These are phyloP conservation scores for Neoascochyta sp. DNA, from an alignment of 2,329 filamentous ascomycete species.

Conservation along the genomic window DNA sequence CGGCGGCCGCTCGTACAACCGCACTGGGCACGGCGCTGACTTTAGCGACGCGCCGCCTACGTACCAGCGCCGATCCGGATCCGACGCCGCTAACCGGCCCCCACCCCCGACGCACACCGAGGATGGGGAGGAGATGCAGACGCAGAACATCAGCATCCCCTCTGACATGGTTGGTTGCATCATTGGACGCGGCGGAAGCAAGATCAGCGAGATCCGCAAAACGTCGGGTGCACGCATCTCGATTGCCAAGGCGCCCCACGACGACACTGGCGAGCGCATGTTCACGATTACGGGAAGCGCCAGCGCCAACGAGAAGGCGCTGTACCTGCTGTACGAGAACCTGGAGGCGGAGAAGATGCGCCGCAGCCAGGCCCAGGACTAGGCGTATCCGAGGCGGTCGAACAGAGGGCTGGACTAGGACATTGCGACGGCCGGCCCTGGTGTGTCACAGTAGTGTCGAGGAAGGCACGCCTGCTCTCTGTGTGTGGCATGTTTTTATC, in stretches of 20 bases:
- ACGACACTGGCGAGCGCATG: conserved; percentile 97
- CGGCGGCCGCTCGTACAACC: conserved; percentile 68
- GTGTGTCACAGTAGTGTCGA: too few species aligned
- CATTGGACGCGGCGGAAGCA: conserved; percentile 89
- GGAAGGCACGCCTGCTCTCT: too few species aligned
- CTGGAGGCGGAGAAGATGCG: conserved; percentile 99
- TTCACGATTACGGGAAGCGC: conserved; percentile 98
- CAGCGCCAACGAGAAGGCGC: conserved; percentile 88
- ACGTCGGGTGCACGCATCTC: conserved; percentile 95
- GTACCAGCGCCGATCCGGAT: conserved; percentile 73
- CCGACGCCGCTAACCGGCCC: conserved; percentile 73
- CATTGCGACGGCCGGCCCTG: too few species aligned
- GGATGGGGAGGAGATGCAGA: conserved; percentile 96
- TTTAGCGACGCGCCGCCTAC: conserved; percentile 80
- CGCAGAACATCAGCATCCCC: conserved; percentile 98
- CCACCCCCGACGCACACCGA: conserved; percentile 81
- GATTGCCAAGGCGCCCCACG: conserved; percentile 94
- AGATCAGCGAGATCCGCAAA: conserved; percentile 98
- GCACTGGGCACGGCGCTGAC: conserved; percentile 94
- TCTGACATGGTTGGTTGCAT: conserved; percentile 99
- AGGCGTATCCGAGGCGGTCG: conserved; percentile 11
- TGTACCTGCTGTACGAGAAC: conserved; percentile 97
- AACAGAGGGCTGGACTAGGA: conserved; percentile 4
- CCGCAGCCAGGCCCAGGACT: conserved; percentile 68
- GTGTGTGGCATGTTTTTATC: conserved; percentile 2